Evolutionary conservation across 257 asterid species (phyloP).

Genomic region (Ophiorrhiza pumila): DNA sequence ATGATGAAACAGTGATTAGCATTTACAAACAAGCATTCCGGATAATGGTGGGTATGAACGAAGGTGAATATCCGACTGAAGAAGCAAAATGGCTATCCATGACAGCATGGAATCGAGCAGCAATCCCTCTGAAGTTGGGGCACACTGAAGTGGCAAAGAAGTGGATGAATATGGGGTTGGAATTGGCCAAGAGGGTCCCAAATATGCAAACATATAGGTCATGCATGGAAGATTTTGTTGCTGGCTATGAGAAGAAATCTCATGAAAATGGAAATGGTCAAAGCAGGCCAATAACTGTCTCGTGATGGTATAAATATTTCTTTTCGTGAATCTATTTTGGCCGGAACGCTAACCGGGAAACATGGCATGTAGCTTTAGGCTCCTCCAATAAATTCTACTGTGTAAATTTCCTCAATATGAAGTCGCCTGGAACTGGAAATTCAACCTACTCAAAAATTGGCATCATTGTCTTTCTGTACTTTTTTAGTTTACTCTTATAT

Average conservation of each 20-base stretch:
- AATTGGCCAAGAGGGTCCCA: conserved; percentile 61
- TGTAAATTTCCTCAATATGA: not conserved
- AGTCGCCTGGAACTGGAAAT: not conserved
- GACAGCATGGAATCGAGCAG: conserved; percentile 98
- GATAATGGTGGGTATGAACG: conserved; percentile 89
- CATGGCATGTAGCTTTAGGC: not conserved
- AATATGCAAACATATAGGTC: conserved; percentile 72
- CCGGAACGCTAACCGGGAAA: not conserved
- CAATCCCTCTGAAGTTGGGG: conserved; percentile 78
- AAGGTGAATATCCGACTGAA: conserved; percentile 78
- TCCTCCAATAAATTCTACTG: not conserved
- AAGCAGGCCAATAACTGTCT: conserved; percentile 26
- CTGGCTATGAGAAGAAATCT: conserved; percentile 45
- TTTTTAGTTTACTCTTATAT: not conserved
- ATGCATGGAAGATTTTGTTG: conserved; percentile 87
- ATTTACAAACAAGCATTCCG: conserved; percentile 71
- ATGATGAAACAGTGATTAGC: conserved; percentile 52
- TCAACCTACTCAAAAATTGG: not conserved
- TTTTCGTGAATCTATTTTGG: not conserved
- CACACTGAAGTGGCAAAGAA: conserved; percentile 56
- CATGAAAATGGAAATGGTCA: conserved; percentile 25
- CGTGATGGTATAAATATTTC: conserved; percentile 21
- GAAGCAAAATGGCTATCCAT: conserved; percentile 93
- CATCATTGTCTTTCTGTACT: not conserved
- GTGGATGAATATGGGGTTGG: conserved; percentile 91